These are phyloP conservation scores for Pleurotus sapidus DNA, from an alignment of 768 basidiomycete species.

Conservation along the genomic window DNA sequence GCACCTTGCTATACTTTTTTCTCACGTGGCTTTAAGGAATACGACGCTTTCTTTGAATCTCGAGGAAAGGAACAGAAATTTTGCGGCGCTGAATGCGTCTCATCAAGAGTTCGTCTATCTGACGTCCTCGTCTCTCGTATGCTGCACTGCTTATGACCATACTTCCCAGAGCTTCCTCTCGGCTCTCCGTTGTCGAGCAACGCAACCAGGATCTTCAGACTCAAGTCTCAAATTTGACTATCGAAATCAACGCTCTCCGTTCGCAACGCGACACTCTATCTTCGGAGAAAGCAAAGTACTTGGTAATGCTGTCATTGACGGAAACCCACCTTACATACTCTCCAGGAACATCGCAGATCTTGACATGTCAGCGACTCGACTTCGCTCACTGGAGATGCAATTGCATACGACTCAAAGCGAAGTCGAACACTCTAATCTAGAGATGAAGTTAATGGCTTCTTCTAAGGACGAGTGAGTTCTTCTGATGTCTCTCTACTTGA, in stretches of 20 bases:
- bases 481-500: background rate
- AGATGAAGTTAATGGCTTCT: background rate
- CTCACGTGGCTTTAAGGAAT: background rate
- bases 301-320: background rate
- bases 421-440: background rate
- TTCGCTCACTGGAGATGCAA: background rate
- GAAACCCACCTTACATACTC: background rate
- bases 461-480: background rate
- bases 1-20: background rate
- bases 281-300: slow-evolving; percentile 1
- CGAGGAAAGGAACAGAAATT: background rate
- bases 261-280: background rate
- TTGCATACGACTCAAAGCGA: slow-evolving; percentile 1
- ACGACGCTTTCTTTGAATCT: background rate
- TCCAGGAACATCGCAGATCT: background rate
- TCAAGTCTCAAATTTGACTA: background rate
- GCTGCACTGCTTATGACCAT: background rate
- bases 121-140: background rate
- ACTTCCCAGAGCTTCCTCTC: background rate
- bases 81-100: background rate
- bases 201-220: background rate
- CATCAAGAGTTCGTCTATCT: slow-evolving; percentile 1
- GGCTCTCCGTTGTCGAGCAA: background rate
- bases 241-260: background rate
- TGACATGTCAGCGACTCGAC: background rate